These are phyloP conservation scores for Fonsecaea multimorphosa DNA, from an alignment of 2,329 filamentous ascomycete genomes.

Conservation along the genomic window DNA sequence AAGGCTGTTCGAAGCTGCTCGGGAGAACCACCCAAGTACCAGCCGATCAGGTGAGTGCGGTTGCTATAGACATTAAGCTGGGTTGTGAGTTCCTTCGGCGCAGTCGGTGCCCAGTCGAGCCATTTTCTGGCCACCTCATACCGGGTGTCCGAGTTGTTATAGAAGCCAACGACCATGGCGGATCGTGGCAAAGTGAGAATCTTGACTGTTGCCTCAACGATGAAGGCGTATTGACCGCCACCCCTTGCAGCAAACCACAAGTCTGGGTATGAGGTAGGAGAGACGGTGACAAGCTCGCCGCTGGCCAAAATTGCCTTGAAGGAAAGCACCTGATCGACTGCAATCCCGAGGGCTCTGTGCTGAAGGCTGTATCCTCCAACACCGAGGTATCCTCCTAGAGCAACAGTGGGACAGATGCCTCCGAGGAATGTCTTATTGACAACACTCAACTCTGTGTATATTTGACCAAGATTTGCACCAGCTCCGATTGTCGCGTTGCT, in stretches of 20 bases:
- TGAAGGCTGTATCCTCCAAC: slow-evolving; percentile 1
- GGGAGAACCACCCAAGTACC: neutral
- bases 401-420: slow-evolving; percentile 1
- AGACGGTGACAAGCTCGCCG: slow-evolving; percentile 3
- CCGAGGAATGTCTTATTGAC: slow-evolving; percentile 5
- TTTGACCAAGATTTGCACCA: neutral
- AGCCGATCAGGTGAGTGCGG: slow-evolving; percentile 3
- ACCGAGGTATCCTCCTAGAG: slow-evolving; percentile 3
- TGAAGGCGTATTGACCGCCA: slow-evolving; percentile 3
- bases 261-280: neutral
- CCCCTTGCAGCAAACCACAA: neutral
- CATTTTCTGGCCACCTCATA: slow-evolving; percentile 6
- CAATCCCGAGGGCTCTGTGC: neutral
- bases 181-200: slow-evolving; percentile 4
- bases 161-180: slow-evolving; percentile 3
- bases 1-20: neutral
- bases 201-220: slow-evolving; percentile 5
- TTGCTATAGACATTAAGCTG: slow-evolving; percentile 6
- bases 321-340: neutral
- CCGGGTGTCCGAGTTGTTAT: slow-evolving; percentile 1
- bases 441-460: slow-evolving; percentile 2
- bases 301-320: slow-evolving; percentile 9
- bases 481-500: neutral
- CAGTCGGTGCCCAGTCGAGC: slow-evolving; percentile 7
- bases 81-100: neutral